Base-by-base conservation (phyloP, 176 grass and related monocot species). In the Bolboschoenus planiculmis region DNA sequence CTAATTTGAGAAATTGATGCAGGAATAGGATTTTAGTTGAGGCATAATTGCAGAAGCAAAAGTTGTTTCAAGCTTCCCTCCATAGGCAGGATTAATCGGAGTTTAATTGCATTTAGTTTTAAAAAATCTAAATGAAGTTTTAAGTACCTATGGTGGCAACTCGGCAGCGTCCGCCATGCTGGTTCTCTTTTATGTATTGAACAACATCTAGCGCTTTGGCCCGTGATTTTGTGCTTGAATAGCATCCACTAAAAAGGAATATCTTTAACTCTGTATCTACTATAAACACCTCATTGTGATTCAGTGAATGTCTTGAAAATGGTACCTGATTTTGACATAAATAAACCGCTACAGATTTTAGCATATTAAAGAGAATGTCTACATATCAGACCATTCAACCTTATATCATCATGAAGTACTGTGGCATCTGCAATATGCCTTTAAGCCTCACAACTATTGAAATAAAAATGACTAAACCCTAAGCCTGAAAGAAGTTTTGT, bases 201-300 rank as follows among this genome's bases (percentile, higher is more conserved):
- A 97, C 84, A 82, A 93, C 94, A 87, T 93, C 94, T 83, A 97
- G 61, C 27, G 94, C 89, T 88, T 84, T 97, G 58, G 87, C 91
- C 55, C 94, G 90, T 87, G 88, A 84, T 91, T 97, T 89, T 53
- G 84, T 42, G 40, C 84, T 87, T 42, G 94, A 97, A 83, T 93
- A 88, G 85, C 81, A 93, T 44, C 94, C 94, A 46, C 88, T 91
- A 84, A 97, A 93, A 78, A 91, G 84, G 31, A 91, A 97, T 18
- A 97, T 87, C 87, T 93, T 93, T 56, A 86, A 87, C 0, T 80
- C 50, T 0, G 94, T 91, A 64, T 97, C 94, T 40, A 97, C 79
- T 85, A 97, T 85, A 90, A 97, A 97, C 11, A 85, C 88, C 0
- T 83, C 79, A 57, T 88, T 93, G 82, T 97, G 94, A 84, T 85